phyloP scores from a whole-genome alignment of 768 basidiomycete genomes.

The Rhizopogon vulgaris region DNA sequence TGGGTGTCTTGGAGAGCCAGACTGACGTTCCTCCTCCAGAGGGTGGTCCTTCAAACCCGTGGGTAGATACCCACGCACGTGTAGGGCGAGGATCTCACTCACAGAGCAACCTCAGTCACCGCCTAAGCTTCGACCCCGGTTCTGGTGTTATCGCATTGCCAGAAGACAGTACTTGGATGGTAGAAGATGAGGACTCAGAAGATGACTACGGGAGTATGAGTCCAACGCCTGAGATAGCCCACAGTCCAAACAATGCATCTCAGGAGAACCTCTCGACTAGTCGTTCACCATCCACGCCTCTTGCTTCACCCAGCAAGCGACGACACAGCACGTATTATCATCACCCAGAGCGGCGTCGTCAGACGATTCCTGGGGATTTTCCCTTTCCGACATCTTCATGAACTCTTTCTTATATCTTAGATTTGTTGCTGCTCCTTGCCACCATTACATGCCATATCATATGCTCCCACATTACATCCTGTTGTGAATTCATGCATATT shows the following conservation, averaged over 20 bases:
- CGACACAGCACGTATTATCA: constrained; percentile 80
- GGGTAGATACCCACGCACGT: constrained; percentile 43
- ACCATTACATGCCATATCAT: not conserved
- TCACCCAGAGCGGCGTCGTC: constrained; percentile 64
- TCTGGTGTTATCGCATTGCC: constrained; percentile 88
- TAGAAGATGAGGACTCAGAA: constrained; percentile 44
- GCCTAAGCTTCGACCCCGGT: constrained; percentile 79
- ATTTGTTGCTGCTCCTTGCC: not conserved
- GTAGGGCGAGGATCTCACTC: constrained; percentile 13
- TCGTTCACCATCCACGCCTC: constrained; percentile 13
- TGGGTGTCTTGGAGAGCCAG: constrained; percentile 3
- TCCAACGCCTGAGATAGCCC: constrained; percentile 17
- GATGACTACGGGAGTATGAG: constrained; percentile 33
- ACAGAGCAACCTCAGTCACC: constrained; percentile 37
- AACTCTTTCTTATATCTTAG: not conserved
- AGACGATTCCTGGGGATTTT: constrained; percentile 58
- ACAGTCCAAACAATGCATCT: constrained; percentile 9
- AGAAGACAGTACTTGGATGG: constrained; percentile 58
- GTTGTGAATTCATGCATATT: not conserved
- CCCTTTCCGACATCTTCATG: constrained; percentile 13
- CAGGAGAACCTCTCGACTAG: constrained; percentile 18
- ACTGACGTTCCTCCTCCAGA: constrained; percentile 13
- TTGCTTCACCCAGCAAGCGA: constrained; percentile 39
- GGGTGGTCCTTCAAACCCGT: constrained; percentile 42
- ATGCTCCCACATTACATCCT: not conserved